Percentiles rank a stretch among this genome's conserved stretches.
Conservation (phyloP, 192 early-diverging fungal species). For the Powellomyces hirtus region DNA sequence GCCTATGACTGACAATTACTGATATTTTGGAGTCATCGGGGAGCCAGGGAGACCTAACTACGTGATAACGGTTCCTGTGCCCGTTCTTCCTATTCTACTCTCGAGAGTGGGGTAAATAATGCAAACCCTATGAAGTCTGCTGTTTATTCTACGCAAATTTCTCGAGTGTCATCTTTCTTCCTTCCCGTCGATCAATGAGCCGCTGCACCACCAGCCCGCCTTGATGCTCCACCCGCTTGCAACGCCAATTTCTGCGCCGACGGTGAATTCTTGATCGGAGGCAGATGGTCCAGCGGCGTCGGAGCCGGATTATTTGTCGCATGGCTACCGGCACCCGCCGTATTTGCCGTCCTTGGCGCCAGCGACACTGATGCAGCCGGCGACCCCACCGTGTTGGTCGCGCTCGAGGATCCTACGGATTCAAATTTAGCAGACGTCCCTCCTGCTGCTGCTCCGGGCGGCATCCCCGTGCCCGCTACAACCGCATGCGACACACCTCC, state of each 20-base stretch:
- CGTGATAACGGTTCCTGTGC: too few relatives aligned
- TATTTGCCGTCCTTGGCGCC: neutral
- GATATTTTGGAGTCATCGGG: too few relatives aligned
- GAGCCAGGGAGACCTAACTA: too few relatives aligned
- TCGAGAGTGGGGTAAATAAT: too few relatives aligned
- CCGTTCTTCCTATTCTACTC: too few relatives aligned
- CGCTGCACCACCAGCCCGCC: neutral
- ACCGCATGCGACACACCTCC: conserved; percentile 1
- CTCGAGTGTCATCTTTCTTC: too few relatives aligned
- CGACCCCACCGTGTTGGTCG: neutral
- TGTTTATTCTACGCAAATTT: too few relatives aligned
- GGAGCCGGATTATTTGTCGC: neutral
- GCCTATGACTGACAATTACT: too few relatives aligned
- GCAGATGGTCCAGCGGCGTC: neutral
- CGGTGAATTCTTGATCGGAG: neutral
- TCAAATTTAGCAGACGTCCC: too few relatives aligned
- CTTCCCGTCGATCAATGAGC: too few relatives aligned
- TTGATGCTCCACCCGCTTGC: neutral
- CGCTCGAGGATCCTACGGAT: neutral
- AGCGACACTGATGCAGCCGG: neutral
- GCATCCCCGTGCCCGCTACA: neutral
- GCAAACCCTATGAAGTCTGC: too few relatives aligned
- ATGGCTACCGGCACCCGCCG: neutral
- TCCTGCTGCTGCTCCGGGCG: neutral
- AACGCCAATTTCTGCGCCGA: neutral